Base-by-base conservation (phyloP, 2,329 filamentous ascomycete genomes). In the Cyclaneusma minus region DNA sequence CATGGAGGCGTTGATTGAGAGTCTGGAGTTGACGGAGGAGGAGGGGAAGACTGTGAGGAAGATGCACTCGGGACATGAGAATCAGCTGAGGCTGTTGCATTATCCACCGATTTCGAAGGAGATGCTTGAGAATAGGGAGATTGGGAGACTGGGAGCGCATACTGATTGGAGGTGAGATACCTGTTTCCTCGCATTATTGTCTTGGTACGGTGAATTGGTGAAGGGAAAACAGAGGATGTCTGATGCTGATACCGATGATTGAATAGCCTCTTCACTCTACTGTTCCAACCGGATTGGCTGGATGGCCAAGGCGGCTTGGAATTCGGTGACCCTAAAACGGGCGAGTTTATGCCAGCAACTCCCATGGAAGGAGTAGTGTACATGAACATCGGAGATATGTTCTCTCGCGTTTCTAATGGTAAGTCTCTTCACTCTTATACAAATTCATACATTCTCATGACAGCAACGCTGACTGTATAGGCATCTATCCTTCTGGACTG, bases 41-140 rank as follows among this genome's bases (percentile, higher is more conserved):
- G 46, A 54, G 7, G 52, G 58, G 26, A 46, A 54, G 7, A 50
- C 56, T 33, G 44, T 65, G n/a, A 35, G 57, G 3, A 43, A 45
- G 12, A 55, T 62, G 22, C 68, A 74, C 43, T 58, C 55, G 17
- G 60, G 61, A 1, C 53, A 62, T 30, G 62, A 69, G 36, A 68
- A 70, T 34, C 68, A 73, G 33, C 50, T 75, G 7, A 58, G 71
- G 2, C 44, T 77, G 14, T 48, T 74, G 10, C 68, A 75, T 41
- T 76, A 69, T 32, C 62, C 64, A 0, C 48, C 57, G 3, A 49
- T 65, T 4, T 49, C 55, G 14, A 54, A 53, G 4, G 47, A 49
- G 16, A 52, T 50, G 18, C 41, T 67, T 12, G 49, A 53, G 16
- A 54, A 49, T 21, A 50, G 54, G 8, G 38, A 48, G 10, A 50